phyloP scores from a whole-genome alignment of 208 protist genomes.

The Angomonas deanei region DNA sequence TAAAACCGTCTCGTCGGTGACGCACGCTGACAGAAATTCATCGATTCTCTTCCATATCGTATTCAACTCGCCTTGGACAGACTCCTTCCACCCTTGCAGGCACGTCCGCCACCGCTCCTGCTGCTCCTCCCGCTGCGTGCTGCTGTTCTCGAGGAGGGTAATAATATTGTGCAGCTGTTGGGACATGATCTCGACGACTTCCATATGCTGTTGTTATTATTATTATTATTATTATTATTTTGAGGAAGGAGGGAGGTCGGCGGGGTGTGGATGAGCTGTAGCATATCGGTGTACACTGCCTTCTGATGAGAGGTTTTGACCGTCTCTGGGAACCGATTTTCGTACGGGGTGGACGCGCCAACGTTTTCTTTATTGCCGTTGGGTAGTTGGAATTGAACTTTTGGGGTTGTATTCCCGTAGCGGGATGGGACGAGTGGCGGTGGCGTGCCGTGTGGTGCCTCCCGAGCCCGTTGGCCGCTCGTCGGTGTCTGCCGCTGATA shows the following conservation, averaged over 20 bases:
- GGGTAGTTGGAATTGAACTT: conserved; percentile 5
- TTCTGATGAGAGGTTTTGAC: conserved; percentile 16
- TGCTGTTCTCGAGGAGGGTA: conserved; percentile 37
- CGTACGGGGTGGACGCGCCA: neutral
- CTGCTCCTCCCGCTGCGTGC: conserved; percentile 11
- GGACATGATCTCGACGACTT: neutral
- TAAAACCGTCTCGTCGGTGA: too few species aligned
- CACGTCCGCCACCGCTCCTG: conserved; percentile 4
- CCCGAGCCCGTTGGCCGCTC: too few species aligned
- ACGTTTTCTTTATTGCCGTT: neutral
- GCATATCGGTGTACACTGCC: conserved; percentile 31
- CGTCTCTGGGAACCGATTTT: neutral
- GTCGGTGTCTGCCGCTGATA: too few species aligned
- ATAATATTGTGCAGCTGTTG: conserved; percentile 51
- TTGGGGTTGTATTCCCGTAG: neutral
- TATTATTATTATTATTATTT: too few species aligned
- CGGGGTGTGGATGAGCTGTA: conserved; percentile 16
- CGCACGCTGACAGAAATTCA: too few species aligned
- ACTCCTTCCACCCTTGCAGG: conserved; percentile 29
- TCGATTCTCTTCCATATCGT: too few species aligned
- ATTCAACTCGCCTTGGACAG: too few species aligned
- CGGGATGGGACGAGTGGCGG: neutral
- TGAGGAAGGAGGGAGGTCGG: too few species aligned
- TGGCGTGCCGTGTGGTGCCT: too few species aligned
- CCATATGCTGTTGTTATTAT: neutral